Evolutionary conservation across 2,329 filamentous ascomycete genomes (phyloP).

Genomic region (Juglanconis oblonga): DNA sequence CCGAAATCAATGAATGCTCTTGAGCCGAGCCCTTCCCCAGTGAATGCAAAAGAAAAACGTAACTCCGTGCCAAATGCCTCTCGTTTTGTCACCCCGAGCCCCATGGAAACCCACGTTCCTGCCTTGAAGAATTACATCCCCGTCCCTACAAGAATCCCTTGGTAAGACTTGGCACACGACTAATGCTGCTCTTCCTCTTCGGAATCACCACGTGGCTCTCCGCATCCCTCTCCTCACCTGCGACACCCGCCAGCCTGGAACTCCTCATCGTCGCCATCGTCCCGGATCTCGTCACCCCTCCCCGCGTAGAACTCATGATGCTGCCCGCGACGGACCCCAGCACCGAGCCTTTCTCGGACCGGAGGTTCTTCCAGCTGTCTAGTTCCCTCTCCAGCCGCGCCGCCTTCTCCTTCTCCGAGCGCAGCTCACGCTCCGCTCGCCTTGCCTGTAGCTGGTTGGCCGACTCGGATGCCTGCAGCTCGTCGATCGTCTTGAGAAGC

Average conservation of each 20-base stretch:
- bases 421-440: slow-evolving; percentile 83
- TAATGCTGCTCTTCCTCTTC: slow-evolving; percentile 64
- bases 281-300: slow-evolving; percentile 26
- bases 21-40: background rate
- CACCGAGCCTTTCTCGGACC: slow-evolving; percentile 56
- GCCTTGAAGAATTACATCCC: slow-evolving; percentile 1
- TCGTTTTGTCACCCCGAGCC: slow-evolving; percentile 4
- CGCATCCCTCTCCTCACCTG: slow-evolving; percentile 31
- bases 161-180: slow-evolving; percentile 64
- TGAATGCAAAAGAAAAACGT: background rate
- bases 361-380: slow-evolving; percentile 76
- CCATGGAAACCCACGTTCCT: background rate
- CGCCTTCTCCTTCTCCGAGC: slow-evolving; percentile 81
- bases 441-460: slow-evolving; percentile 76
- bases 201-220: slow-evolving; percentile 54
- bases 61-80: background rate
- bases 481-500: slow-evolving; percentile 86
- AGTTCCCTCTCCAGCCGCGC: slow-evolving; percentile 83
- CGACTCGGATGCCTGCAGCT: slow-evolving; percentile 85
- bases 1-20: background rate
- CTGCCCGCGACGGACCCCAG: slow-evolving; percentile 22
- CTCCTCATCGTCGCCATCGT: slow-evolving; percentile 43
- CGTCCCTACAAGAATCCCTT: slow-evolving; percentile 68
- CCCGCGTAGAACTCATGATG: slow-evolving; percentile 21
- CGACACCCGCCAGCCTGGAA: slow-evolving; percentile 32